Base-by-base conservation (phyloP, 805 yeast genomes). In the Hanseniaspora singularis region DNA sequence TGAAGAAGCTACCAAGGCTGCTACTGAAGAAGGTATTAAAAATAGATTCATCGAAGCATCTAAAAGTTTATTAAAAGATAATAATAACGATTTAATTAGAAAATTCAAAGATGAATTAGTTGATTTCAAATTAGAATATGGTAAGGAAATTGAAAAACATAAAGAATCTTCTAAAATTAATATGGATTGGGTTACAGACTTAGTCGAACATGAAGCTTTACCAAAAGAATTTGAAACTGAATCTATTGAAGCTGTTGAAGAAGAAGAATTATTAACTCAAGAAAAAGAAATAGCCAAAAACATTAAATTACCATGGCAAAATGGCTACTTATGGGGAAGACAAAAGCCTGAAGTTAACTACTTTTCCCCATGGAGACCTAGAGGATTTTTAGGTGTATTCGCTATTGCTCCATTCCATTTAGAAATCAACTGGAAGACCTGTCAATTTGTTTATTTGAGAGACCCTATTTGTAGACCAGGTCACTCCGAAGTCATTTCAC, bases 381-480 rank as follows among this genome's bases (percentile, higher is more conserved):
- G 96, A 66, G 92, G 86, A 37, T 92, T 89, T 65, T 66, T 92
- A 52, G 88, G 95, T 2, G 94, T 95, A 39, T 84, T 87, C 64
- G 92, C 96, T 11, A 74, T 92, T 50, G 72, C 85, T 57, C 98
- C 98, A 24, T 79, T 83, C 52, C 97, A 92, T 64, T 68, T 92
- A 46, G 97, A 92, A 66, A 68, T 92, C 38, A 83, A 94, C 19
- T 89, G 84, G 64, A 74, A 75, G 52, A 86, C 96, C 4, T 89
- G 97, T 62, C 96, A 88, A 62, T 96, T 96, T 4, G 82, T 92
- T n/a, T 92, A 89, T 64, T 66, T 92, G 63, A 81, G 96, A 65
- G 95, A 92, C 63, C 98, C 98, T 14, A 87, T 92, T 41, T 95
- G 96, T 12, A 77, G 96, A 63, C 96, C 96, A 6, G 96, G 96